Base-by-base conservation (phyloP, 441 rosid genomes). In the Erysimum cheiri region DNA sequence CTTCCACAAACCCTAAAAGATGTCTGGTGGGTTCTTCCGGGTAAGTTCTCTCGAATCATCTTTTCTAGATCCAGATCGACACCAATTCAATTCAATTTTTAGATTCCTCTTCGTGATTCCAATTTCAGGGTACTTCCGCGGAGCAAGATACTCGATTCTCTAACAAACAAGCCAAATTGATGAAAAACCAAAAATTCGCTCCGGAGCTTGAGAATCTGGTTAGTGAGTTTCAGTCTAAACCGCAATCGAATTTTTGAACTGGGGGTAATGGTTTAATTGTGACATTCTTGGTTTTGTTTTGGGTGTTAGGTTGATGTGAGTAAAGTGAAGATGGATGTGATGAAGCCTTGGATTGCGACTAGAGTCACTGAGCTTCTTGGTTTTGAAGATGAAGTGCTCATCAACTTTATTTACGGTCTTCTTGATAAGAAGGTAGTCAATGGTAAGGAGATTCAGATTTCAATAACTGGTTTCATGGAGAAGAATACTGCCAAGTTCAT, bases 131-230 rank as follows among this genome's bases (percentile, higher is more conserved):
- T 37, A 91, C 99, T 31, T 91, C 99, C 65, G 97, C 97, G 19
- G 99, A 95, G 69, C 99, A 95, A 65, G 98, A 95, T 74, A 95
- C 98, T 67, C 86, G 99, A 66, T 95, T 92, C 81, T 95, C 99
- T 28, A 92, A 95, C 90, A 95, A 95, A 85, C 99, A 95, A 77
- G 98, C 96, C 4, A 95, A 91, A 81, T 85, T 95, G 43, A 24
- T 92, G 83, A 95, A 95, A 74, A 85, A 96, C 70, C 98, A 91
- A 86, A 95, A 95, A 83, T 92, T 95, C 48, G 81, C 95, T 58
- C 75, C 97, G 8, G 96, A 95, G 69, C 77, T 92, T 81, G 99
- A 95, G 8, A 85, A 84, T 81, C 85, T 91, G 90, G 99, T 95
- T 37, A 47, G 89, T 75, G 22, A 19, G 22, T 19, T 19, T 19